Evolutionary conservation across 2,329 filamentous ascomycete species (phyloP), one percentile per base, ranked within the genome.

Genomic region (Sclerotiophoma versabilis): DNA sequence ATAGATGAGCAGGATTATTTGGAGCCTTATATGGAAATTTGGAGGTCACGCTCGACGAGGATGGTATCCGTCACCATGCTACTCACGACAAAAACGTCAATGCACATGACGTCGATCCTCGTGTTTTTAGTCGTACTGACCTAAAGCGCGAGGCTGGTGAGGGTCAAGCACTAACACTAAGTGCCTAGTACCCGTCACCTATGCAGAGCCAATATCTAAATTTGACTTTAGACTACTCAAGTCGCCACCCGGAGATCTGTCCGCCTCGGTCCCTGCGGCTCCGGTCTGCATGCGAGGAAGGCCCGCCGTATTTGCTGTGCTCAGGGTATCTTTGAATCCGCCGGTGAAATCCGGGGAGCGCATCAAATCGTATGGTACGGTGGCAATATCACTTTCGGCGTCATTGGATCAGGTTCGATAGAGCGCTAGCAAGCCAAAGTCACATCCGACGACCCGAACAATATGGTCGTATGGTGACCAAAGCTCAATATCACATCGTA

Each of bases 101-200:
- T 32, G 27, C 32, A 45, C 23, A 55, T 55, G 52, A 55, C 52
- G 52, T 54, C 23, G 39, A 20, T 42, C 8, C 52, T 50, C 46
- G 39, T 55, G 36, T 54, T 54, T 34, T 5, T 36, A 15, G 11
- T 41, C 15, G 33, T 41, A 39, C 15, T 19, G 27, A 20, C 26
- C 22, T 12, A 41, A 45, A 55, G 45, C 34, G 46, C 33, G 25
- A 55, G 47, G 45, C 52, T 55, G 46, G 41, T 32, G 19, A 51
- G 22, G 33, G 41, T 17, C 27, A 14, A 42, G 17, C 25, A 11
- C 27, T 2, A n/a, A 20, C 50, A 15, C 50, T 54, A 46, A 34
- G 12, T 54, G 34, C 23, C 38, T 49, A 55, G 46, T 38, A 32
- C 46, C 34, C 45, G 51, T 45, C n/a, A 23, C 5, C 11, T 8